Base-by-base conservation (phyloP, 2,329 filamentous ascomycete species). In the Arthrobotrys sinensis region DNA sequence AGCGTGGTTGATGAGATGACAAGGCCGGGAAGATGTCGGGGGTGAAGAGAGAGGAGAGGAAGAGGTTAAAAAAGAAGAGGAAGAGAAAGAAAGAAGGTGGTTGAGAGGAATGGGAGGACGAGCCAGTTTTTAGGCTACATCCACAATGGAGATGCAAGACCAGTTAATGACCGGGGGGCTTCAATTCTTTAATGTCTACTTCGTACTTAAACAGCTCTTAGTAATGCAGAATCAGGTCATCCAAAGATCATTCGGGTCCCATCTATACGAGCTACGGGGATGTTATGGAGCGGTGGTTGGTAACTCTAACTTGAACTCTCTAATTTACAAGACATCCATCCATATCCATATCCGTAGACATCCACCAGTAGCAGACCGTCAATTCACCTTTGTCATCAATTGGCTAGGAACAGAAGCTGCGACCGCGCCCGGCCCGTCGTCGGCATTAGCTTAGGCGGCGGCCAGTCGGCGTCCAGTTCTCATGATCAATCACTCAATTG, bases 41-140 rank as follows among this genome's bases (percentile, higher is more conserved):
- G 50, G 55, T 16, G 16, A 40, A 63, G 7, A 68, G 65, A 46
- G n/a, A 21, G 43, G 21, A 53, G 50, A 75, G 72, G 38, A 76
- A 69, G 76, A 76, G 24, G 38, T 36, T 11, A 52, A n/a, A 48
- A 63, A 34, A 34, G 19, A 36, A 38, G 43, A 40, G 40, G 43
- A 50, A 52, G 43, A 45, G 21, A 53, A 52, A 40, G 32, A 4
- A 28, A 21, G 28, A 36, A 60, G 48, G 21, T 21, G 19, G 45
- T 21, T 21, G 45, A 63, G 21, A 24, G 38, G 38, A 63, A 40
- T 28, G 21, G 34, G 57, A 65, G 62, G 43, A 67, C 46, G 6
- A 40, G 46, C 46, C 48, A 40, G 34, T 34, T 57, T 68, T 68
- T 68, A 68, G 65, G 65, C 65, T 68, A 32, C 55, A 60, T 60